phyloP scores from a whole-genome alignment of 2,329 filamentous ascomycete genomes.

The Grosmannia serpens region DNA sequence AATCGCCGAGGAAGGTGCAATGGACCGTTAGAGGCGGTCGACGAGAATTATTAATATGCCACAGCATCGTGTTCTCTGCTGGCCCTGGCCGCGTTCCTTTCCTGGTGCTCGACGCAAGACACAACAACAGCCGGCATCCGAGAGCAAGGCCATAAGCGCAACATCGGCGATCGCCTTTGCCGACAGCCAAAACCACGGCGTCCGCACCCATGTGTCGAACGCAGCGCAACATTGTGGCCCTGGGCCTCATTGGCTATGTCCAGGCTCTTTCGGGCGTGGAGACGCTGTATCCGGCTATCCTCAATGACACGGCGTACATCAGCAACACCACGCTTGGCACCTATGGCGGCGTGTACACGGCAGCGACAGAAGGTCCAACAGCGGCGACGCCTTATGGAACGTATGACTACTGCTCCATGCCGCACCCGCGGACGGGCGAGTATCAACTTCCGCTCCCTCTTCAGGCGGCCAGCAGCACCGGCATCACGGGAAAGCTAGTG shows the following conservation, averaged over 20 bases:
- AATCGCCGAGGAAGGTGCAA: not conserved
- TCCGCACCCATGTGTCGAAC: not conserved
- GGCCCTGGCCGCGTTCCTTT: not conserved
- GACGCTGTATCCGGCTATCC: not conserved
- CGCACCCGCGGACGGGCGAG: not conserved
- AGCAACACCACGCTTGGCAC: not conserved
- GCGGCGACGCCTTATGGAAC: not conserved
- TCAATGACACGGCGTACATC: conserved; percentile 2
- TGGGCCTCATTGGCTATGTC: not conserved
- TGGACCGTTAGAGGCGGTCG: no score
- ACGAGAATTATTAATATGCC: not conserved
- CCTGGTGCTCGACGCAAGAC: no score
- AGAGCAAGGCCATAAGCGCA: no score
- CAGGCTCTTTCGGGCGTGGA: not conserved
- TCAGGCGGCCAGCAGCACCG: not conserved
- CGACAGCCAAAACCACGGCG: not conserved
- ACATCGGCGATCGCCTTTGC: not conserved
- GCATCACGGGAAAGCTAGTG: not conserved
- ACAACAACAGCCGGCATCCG: no score
- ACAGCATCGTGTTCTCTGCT: not conserved
- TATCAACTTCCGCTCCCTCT: not conserved
- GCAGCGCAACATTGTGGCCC: not conserved
- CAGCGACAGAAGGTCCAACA: not conserved
- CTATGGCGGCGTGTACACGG: conserved; percentile 2
- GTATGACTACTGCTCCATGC: conserved; percentile 5